A percentile compares a stretch with the other conserved stretches of the same genome.
phyloP scores from a whole-genome alignment of 2,329 filamentous ascomycete genomes.

The Myriosclerotinia curreyana region DNA sequence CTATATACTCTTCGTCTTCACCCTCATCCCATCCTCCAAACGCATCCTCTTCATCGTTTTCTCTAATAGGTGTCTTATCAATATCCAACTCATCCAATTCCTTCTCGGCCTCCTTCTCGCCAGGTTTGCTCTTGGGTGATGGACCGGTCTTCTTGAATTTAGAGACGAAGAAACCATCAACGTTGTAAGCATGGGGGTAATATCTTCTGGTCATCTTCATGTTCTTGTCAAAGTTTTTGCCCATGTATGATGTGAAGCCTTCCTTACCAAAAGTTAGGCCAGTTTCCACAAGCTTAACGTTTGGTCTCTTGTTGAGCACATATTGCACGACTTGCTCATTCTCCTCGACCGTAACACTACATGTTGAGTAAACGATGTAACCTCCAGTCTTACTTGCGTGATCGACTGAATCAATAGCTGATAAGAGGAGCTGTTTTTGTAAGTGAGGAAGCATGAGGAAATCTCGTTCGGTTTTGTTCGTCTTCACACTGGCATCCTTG shows the following conservation, averaged over 20 bases:
- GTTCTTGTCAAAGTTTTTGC: slow-evolving; percentile 85
- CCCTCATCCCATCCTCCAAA: slow-evolving; percentile 76
- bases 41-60: slow-evolving; percentile 45
- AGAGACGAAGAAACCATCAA: slow-evolving; percentile 97
- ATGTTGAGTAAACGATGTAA: slow-evolving; percentile 95
- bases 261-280: slow-evolving; percentile 87
- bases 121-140: slow-evolving; percentile 54
- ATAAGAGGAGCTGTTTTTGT: slow-evolving; percentile 89
- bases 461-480: slow-evolving; percentile 94
- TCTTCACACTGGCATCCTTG: slow-evolving; percentile 96
- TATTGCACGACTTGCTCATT: slow-evolving; percentile 94
- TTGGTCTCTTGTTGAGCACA: slow-evolving; percentile 84
- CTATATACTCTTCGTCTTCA: slow-evolving; percentile 68
- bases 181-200: slow-evolving; percentile 90
- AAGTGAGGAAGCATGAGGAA: slow-evolving; percentile 91
- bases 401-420: slow-evolving; percentile 92
- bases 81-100: slow-evolving; percentile 49
- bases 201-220: slow-evolving; percentile 81
- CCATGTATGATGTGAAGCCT: slow-evolving; percentile 85
- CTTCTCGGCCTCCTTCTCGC: slow-evolving; percentile 32
- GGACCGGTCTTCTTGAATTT: slow-evolving; percentile 93
- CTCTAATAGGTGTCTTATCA: slow-evolving; percentile 62
- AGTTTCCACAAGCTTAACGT: slow-evolving; percentile 89
- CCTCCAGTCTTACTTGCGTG: slow-evolving; percentile 89
- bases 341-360: slow-evolving; percentile 90